Conservation (phyloP, 192 early-diverging fungal genomes). For the Dispira simplex region DNA sequence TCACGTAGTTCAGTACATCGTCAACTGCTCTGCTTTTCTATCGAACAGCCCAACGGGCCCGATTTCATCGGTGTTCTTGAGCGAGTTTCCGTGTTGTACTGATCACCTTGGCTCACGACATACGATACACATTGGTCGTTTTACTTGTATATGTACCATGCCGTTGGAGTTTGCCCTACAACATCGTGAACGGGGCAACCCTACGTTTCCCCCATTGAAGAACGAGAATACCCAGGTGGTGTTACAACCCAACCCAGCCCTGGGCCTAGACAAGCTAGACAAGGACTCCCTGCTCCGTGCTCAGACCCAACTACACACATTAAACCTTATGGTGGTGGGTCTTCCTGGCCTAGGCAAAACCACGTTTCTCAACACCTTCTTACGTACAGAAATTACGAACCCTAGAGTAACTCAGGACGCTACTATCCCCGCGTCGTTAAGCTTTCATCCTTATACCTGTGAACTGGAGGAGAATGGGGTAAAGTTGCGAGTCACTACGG, state of each 20-base stretch:
- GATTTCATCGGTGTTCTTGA: too few relatives aligned
- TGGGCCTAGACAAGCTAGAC: not conserved
- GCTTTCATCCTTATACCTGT: not conserved
- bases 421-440: not conserved
- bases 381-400: not conserved
- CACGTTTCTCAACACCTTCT: not conserved
- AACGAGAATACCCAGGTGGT: not conserved
- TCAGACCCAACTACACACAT: not conserved
- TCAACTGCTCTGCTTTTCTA: too few relatives aligned
- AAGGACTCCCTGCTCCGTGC: not conserved
- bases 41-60: too few relatives aligned
- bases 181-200: not conserved
- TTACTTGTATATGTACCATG: too few relatives aligned
- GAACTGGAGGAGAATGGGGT: constrained; percentile 7
- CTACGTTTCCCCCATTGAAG: not conserved
- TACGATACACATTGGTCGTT: too few relatives aligned
- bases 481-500: not conserved
- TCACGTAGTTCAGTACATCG: too few relatives aligned
- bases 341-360: constrained; percentile 2
- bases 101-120: too few relatives aligned
- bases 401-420: not conserved
- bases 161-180: not conserved
- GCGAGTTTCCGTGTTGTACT: too few relatives aligned
- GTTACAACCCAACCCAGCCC: not conserved
- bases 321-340: constrained; percentile 5